These are phyloP conservation scores for Taphrina pruni DNA, from an alignment of 1,139 yeast species.

Conservation along the genomic window DNA sequence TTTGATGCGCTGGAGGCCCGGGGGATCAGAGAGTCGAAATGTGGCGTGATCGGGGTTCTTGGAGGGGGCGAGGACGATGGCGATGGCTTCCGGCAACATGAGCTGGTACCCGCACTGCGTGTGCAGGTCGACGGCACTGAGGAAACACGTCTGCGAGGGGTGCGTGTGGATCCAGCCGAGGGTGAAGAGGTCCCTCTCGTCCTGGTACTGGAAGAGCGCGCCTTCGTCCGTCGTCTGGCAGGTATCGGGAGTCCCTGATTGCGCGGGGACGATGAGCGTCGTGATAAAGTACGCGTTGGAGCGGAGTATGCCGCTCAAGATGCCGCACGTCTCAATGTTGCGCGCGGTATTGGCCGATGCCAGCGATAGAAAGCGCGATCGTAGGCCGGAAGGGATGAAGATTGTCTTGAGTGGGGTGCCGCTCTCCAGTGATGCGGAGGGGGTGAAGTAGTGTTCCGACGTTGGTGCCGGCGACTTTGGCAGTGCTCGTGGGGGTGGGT, in stretches of 20 bases:
- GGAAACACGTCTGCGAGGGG: conserved; percentile 68
- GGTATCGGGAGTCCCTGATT: conserved; percentile 64
- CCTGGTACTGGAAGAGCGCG: conserved; percentile 60
- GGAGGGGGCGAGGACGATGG: conserved; percentile 65
- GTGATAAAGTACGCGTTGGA: conserved; percentile 66
- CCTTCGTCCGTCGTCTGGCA: conserved; percentile 66
- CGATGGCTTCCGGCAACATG: conserved; percentile 70
- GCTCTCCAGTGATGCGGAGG: conserved; percentile 55
- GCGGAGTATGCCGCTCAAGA: conserved; percentile 63
- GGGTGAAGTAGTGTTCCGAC: conserved; percentile 18
- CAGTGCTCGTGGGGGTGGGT: background rate
- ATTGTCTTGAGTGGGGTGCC: conserved; percentile 61
- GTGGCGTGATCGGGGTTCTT: conserved; percentile 59
- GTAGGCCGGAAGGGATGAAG: conserved; percentile 58
- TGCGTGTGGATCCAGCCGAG: conserved; percentile 75
- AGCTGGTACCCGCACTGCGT: conserved; percentile 68
- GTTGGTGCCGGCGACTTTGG: background rate
- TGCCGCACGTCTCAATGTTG: conserved; percentile 68
- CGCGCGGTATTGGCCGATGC: conserved; percentile 58
- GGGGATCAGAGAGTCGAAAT: conserved; percentile 66
- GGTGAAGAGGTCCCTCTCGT: conserved; percentile 60
- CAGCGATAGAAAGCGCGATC: conserved; percentile 55
- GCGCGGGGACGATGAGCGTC: conserved; percentile 64
- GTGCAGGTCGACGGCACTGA: conserved; percentile 67
- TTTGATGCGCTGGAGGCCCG: conserved; percentile 62